These are phyloP conservation scores for Verticillium tricorpus DNA, from an alignment of 2,329 filamentous ascomycete species.

Conservation along the genomic window DNA sequence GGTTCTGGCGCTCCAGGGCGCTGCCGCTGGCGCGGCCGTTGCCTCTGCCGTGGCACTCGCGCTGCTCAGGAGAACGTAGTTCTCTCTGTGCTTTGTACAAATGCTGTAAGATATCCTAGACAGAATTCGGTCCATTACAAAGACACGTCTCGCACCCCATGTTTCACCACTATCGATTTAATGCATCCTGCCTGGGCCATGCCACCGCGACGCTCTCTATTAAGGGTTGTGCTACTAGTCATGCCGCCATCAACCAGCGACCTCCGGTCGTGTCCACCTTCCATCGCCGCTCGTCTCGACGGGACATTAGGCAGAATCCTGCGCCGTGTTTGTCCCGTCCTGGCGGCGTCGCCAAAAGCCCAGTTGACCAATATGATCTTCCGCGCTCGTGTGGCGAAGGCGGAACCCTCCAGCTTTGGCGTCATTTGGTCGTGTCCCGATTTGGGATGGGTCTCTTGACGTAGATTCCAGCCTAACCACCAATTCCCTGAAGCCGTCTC, in stretches of 20 bases:
- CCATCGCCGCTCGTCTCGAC: neutral
- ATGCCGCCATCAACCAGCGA: neutral
- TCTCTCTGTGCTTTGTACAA: neutral
- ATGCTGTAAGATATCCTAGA: neutral
- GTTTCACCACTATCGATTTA: too few relatives aligned
- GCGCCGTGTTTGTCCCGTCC: neutral
- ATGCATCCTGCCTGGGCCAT: neutral
- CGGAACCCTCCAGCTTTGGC: neutral
- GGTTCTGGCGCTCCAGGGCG: slow-evolving; percentile 63
- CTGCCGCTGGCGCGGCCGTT: slow-evolving; percentile 59
- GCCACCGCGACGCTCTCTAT: neutral
- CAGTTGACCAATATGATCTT: neutral
- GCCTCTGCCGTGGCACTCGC: slow-evolving; percentile 50
- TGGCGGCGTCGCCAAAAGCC: neutral
- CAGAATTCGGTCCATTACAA: neutral
- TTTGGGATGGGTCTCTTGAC: neutral
- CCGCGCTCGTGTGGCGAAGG: neutral
- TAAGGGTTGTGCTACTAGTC: neutral
- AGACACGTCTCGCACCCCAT: slow-evolving; percentile 1
- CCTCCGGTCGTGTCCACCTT: neutral
- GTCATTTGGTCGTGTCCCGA: neutral
- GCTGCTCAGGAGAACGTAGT: slow-evolving; percentile 32
- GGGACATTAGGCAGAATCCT: neutral
- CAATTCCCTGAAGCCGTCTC: neutral
- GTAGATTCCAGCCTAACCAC: neutral